Evolutionary conservation across 2,329 filamentous ascomycete genomes (phyloP).

Genomic region (Fusarium falciforme): DNA sequence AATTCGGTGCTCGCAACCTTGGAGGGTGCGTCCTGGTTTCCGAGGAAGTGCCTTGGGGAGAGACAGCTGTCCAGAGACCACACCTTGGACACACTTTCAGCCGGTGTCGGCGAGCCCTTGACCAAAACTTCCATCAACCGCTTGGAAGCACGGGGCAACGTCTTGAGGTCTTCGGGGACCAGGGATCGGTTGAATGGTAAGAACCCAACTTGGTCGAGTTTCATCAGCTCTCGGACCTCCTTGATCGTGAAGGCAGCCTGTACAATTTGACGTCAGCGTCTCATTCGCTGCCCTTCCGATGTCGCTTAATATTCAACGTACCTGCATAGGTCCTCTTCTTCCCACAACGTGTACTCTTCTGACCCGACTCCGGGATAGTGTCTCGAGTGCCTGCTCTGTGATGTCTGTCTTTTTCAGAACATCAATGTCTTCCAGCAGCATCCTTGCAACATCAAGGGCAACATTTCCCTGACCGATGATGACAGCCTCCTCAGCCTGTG

Average conservation of each 20-base stretch:
- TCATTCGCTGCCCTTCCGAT: not conserved
- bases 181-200: constrained; percentile 73
- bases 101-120: constrained; percentile 73
- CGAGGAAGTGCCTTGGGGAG: constrained; percentile 77
- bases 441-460: constrained; percentile 90
- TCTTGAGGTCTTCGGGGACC: constrained; percentile 74
- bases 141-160: constrained; percentile 79
- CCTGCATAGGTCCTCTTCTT: constrained; percentile 88
- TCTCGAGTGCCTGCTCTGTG: constrained; percentile 82
- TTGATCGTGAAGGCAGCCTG: constrained; percentile 96
- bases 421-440: constrained; percentile 82
- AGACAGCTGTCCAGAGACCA: constrained; percentile 91
- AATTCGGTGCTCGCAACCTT: constrained; percentile 76
- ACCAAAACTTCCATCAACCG: constrained; percentile 84
- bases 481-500: constrained; percentile 82
- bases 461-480: constrained; percentile 97
- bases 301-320: constrained; percentile 48
- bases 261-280: not conserved
- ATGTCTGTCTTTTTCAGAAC: constrained; percentile 87
- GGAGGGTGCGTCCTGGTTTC: constrained; percentile 56
- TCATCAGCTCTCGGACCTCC: constrained; percentile 88
- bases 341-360: constrained; percentile 89
- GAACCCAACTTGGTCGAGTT: constrained; percentile 78
- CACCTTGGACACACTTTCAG: constrained; percentile 66
- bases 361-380: constrained; percentile 77